Evolutionary conservation across 129 eudicot species (phyloP), one percentile per base, ranked within the genome.

Genomic region (Oenanthe sinensis): DNA sequence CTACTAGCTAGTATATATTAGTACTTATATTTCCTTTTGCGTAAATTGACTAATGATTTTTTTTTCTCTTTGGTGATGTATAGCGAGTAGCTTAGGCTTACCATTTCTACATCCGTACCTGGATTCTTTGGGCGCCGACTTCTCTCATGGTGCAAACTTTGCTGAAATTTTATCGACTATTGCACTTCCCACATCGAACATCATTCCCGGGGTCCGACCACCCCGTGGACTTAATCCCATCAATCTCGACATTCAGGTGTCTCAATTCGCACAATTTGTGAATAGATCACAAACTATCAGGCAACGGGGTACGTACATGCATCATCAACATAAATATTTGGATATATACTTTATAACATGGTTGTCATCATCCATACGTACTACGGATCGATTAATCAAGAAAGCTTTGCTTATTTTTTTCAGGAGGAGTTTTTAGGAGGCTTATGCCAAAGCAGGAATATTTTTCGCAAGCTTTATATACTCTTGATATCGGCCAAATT

Each of bases 401-500:
- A 19, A 33, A 1, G 0, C 1, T 55, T 8, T 1, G 63, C 68
- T 58, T 9, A 58, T 63, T 22, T 63, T 24, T 45, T 75, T 39
- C 40, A 75, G 78, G 78, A 14, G 79, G 47, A 17, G 46, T 14
- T 2, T 76, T 54, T 6, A 17, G 0, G 0, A 37, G 20, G 7
- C 54, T 76, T 0, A 36, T 77, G 48, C 72, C 80, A 6, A 24
- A 39, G 2, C 17, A 4, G 4, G 55, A 77, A 22, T 8, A 8
- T 15, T 77, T 54, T 77, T 42, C 80, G 1, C 4, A 40, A 40
- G 72, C 49, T 17, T 77, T 77, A 28, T 77, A 77, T n/a, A 77
- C 80, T 2, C 1, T 58, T 9, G 80, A 58, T 12, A 77, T 77
- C 22, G 72, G 80, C 0, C 80, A 58, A 55, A 55, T 55, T 39